A percentile compares a stretch with the other conserved stretches of the same genome.
These are phyloP conservation scores for Cutaneotrichosporon mucoides DNA, from an alignment of 1,284 basidiomycete genomes.

Conservation along the genomic window DNA sequence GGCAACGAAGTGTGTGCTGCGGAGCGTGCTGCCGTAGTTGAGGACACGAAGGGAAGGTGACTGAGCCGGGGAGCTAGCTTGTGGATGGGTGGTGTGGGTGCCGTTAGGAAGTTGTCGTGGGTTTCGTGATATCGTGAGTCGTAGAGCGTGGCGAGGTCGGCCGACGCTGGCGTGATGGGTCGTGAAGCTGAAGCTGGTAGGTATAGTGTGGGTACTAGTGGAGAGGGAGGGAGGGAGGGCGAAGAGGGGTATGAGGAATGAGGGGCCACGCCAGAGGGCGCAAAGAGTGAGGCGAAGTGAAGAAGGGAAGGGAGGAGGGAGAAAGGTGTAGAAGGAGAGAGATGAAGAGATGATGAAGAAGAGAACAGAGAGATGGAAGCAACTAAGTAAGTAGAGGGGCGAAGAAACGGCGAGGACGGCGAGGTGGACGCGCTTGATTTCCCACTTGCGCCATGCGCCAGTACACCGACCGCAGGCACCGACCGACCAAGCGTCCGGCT, in stretches of 20 bases:
- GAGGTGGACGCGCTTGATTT: constrained; percentile 1
- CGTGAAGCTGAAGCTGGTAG: background rate
- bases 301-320: background rate
- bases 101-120: no score
- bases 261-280: no score
- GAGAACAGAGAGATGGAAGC: background rate
- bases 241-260: background rate
- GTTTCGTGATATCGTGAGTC: no score
- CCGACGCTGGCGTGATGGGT: constrained; percentile 5
- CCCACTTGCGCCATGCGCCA: background rate
- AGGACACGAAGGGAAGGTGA: constrained; percentile 8
- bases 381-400: no score
- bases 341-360: background rate
- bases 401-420: no score
- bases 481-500: background rate
- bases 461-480: background rate
- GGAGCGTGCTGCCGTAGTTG: background rate
- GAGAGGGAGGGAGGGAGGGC: background rate
- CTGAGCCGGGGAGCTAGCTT: background rate
- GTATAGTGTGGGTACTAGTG: background rate
- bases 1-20: no score
- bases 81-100: no score
- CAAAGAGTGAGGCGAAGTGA: background rate
- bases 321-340: background rate
- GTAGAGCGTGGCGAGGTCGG: constrained; percentile 16